Percentiles rank a stretch among this genome's conserved stretches.
Conservation (phyloP, 257 asterid genomes). For the Fraxinus excelsior region DNA sequence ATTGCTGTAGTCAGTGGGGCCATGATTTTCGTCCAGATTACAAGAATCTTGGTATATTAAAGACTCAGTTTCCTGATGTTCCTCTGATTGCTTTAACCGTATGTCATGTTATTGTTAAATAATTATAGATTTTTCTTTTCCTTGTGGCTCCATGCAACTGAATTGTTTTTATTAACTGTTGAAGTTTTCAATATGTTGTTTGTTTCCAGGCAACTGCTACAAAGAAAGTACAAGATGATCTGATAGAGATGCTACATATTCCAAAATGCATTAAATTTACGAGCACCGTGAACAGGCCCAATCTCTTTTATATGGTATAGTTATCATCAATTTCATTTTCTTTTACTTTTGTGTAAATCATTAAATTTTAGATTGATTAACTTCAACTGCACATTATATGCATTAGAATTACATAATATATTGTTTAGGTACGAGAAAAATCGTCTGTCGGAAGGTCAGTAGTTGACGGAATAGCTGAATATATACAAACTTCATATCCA, state of each 20-base stretch:
- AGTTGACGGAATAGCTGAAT: constrained; percentile 84
- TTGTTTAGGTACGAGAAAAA: constrained; percentile 75
- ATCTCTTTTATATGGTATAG: constrained; percentile 87
- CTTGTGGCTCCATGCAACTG: neutral
- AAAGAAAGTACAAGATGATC: constrained; percentile 89
- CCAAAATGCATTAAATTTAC: constrained; percentile 77
- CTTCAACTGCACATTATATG: constrained; percentile 21
- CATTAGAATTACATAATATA: constrained; percentile 13
- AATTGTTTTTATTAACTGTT: constrained; percentile 20
- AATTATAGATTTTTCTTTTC: constrained; percentile 15
- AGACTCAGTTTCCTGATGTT: constrained; percentile 96
- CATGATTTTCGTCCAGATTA: constrained; percentile 99
- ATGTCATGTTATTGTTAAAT: constrained; percentile 34
- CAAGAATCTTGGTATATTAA: constrained; percentile 92
- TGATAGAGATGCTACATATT: constrained; percentile 85
- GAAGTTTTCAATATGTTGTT: constrained; percentile 24
- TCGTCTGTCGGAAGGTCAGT: constrained; percentile 74
- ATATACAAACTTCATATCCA: constrained; percentile 73
- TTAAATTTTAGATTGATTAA: constrained; percentile 15
- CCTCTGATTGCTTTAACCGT: constrained; percentile 93
- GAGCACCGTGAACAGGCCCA: constrained; percentile 93
- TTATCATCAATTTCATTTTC: constrained; percentile 19
- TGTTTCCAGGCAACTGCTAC: constrained; percentile 90
- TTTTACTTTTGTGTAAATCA: constrained; percentile 14
- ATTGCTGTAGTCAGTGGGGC: constrained; percentile 99